Base-by-base conservation (phyloP, 2,329 filamentous ascomycete genomes). In the Monosporascus sp. region DNA sequence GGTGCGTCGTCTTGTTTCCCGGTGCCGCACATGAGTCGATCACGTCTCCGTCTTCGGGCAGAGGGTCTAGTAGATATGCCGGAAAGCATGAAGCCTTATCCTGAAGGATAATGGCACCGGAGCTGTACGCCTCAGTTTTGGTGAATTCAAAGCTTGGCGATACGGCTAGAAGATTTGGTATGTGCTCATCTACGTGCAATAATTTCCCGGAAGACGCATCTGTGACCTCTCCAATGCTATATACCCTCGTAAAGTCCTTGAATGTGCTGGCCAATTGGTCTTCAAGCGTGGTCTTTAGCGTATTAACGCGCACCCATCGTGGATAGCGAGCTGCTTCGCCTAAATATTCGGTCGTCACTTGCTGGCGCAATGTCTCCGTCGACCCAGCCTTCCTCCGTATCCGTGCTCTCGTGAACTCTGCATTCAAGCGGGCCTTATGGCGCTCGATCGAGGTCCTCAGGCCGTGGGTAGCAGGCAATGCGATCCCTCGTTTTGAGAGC, bases 41-140 rank as follows among this genome's bases (percentile, higher is more conserved):
- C 8, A 95, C 76, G 63, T 94, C 84, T 24, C 90, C 90, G 58
- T 87, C 82, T 53, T 81, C 75, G 8, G 82, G 73, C 0, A 73
- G 73, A 0, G 88, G 84, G 49, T 96, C 79, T 0, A 99, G 75
- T 3, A 99, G 76, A 66, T 94, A 94, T 1, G 93, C 94, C 0
- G 94, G 94, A 64, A 99, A 97, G 66, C 94, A 99, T 1, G 92
- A 97, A 0, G 94, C 93, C 70, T 97, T 97, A 65, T 97, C 94
- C 68, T 99, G 94, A 24, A 97, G 75, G 55, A 97, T 96, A 50
- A 97, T 82, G 47, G 84, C 80, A 1, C 93, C 93, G 1, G 80
- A 75, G 15, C 75, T 79, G 69, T 97, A 97, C 0, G 90, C 87
- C 15, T 80, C 71, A 7, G 83, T 86, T 56, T 85, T 87, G 20